Evolutionary conservation across 129 eudicot genomes (phyloP), one percentile per base, ranked within the genome.

Genomic region (Solidago caesia): DNA sequence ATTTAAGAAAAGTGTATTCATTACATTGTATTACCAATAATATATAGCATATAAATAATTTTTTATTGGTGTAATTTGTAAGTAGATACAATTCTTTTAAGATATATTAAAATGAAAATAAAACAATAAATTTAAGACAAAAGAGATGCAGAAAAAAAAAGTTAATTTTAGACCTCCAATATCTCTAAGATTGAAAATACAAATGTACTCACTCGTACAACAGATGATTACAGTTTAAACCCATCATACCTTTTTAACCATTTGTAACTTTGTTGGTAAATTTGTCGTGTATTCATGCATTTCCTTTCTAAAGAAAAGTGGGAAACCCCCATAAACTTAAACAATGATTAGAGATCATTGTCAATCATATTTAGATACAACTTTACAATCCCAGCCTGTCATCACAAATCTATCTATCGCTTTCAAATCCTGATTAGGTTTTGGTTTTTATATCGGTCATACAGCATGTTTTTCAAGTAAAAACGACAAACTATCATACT

Each of bases 281-380:
- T 78, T 85, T 72, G 78, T 76, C 82, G 75, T 21, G 52, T 62
- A 73, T 79, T 79, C 82, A 69, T 60, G 77, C 81, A 66, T 51
- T 58, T 48, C 21, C 44, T 27, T 64, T 60, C n/a, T 42, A 26
- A 7, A 26, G 12, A 26, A 74, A 63, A 78, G 48, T 14, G 47
- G 53, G 63, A 52, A 64, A 60, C 43, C 60, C 48, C 71, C 44
- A 68, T 71, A 77, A 72, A 7, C 41, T 57, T 73, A 77, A 51
- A 73, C 77, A 72, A 88, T 86, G 81, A 91, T 84, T 83, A 79
- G 77, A 77, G 78, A 75, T 83, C 77, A 64, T 82, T 79, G 67
- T 69, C 51, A 71, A 87, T 88, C 72, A 71, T 45, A 81, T 82
- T 86, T 75, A 80, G 83, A 70, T 49, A 44, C 71, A 60, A 74